Percentiles rank a stretch among this genome's conserved stretches.
Conservation (phyloP, 306 rosid species). For the Abrus precatorius region DNA sequence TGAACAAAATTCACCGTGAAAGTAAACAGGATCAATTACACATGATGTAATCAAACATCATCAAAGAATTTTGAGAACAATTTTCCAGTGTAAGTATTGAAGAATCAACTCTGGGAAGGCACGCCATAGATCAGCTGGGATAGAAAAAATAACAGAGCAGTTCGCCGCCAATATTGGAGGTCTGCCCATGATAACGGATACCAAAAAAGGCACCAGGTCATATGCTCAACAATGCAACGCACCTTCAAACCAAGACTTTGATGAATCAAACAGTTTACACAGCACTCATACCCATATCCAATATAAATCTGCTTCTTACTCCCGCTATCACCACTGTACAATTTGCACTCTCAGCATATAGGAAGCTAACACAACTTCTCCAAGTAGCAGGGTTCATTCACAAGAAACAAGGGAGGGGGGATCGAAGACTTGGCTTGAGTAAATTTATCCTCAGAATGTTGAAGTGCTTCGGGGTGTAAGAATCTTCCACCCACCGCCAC, state of each 20-base stretch:
- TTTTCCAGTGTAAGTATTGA: slow-evolving; percentile 46
- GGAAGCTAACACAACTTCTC: slow-evolving; percentile 42
- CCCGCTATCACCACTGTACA: slow-evolving; percentile 62
- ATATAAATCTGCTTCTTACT: slow-evolving; percentile 36
- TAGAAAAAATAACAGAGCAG: slow-evolving; percentile 26
- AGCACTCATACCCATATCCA: slow-evolving; percentile 44
- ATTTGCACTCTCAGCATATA: slow-evolving; percentile 47
- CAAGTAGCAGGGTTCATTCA: slow-evolving; percentile 49
- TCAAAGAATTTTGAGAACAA: slow-evolving; percentile 54
- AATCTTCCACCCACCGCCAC: slow-evolving; percentile 47
- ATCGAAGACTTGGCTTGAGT: slow-evolving; percentile 37
- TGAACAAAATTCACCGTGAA: slow-evolving; percentile 53
- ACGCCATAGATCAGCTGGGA: slow-evolving; percentile 45
- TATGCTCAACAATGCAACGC: slow-evolving; percentile 25
- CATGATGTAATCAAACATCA: slow-evolving; percentile 61
- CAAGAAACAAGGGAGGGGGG: slow-evolving; percentile 33
- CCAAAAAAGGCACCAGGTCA: slow-evolving; percentile 28
- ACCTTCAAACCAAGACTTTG: slow-evolving; percentile 28
- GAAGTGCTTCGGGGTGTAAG: slow-evolving; percentile 45
- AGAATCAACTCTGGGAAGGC: slow-evolving; percentile 51
- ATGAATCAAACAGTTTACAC: slow-evolving; percentile 47
- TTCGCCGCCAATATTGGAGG: slow-evolving; percentile 25
- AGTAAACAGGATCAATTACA: slow-evolving; percentile 55
- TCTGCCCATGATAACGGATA: slow-evolving; percentile 27
- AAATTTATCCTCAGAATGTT: slow-evolving; percentile 49